These are phyloP conservation scores for Moniliella sp. DNA, from an alignment of 1,284 basidiomycete genomes.

Conservation along the genomic window DNA sequence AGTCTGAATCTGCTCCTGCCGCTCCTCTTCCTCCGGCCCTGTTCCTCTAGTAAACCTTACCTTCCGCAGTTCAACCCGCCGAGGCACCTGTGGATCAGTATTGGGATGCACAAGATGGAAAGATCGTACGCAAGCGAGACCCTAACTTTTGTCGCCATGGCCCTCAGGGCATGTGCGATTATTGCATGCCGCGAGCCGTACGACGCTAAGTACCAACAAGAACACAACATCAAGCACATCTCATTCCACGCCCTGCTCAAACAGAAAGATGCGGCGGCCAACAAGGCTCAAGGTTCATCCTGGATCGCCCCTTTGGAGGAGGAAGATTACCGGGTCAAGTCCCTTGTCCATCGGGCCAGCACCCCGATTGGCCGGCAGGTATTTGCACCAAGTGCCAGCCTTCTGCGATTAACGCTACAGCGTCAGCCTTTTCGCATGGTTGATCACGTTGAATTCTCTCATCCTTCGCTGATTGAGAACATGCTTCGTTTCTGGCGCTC, in stretches of 20 bases:
- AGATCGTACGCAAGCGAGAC: constrained; percentile 65
- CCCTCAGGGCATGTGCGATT: constrained; percentile 91
- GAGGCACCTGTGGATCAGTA: constrained; percentile 69
- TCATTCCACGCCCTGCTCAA: constrained; percentile 82
- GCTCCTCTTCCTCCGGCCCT: constrained; percentile 11
- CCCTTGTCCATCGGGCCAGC: constrained; percentile 70
- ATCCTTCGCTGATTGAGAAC: constrained; percentile 60
- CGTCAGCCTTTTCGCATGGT: constrained; percentile 89
- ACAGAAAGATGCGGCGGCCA: constrained; percentile 43
- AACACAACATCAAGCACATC: constrained; percentile 82
- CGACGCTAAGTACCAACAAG: constrained; percentile 67
- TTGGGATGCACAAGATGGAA: constrained; percentile 65
- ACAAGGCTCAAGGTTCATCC: constrained; percentile 29
- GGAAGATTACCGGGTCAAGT: constrained; percentile 61
- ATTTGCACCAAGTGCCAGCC: constrained; percentile 86
- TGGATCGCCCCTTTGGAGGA: constrained; percentile 64
- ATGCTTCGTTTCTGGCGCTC: constrained; percentile 73
- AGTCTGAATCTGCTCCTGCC: constrained; percentile 18
- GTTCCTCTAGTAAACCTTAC: too few species aligned
- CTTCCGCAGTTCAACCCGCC: too few species aligned
- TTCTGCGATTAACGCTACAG: constrained; percentile 78
- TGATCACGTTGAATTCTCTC: constrained; percentile 88
- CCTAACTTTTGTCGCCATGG: constrained; percentile 77
- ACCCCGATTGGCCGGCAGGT: constrained; percentile 74
- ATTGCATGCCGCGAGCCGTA: constrained; percentile 98